A percentile compares a stretch with the other conserved stretches of the same genome.
Conservation (phyloP, 352 stramenopile genomes). For the Phytophthora fragariae region DNA sequence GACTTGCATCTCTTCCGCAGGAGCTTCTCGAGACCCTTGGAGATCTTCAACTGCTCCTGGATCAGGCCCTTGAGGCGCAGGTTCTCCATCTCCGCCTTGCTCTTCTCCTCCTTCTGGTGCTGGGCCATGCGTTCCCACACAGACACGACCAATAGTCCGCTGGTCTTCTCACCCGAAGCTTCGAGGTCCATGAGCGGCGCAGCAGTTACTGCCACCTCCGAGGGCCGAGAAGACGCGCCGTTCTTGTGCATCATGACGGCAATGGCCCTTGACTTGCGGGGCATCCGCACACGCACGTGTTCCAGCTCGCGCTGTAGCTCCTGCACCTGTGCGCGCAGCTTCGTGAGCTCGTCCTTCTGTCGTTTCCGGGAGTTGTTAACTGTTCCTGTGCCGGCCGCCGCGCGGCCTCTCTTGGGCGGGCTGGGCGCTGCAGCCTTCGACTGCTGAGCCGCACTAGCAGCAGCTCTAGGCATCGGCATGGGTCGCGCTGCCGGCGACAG, state of each 20-base stretch:
- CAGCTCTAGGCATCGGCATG: constrained; percentile 5
- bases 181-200: constrained; percentile 28
- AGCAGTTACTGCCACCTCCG: constrained; percentile 19
- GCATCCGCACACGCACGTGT: constrained; percentile 42
- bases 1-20: constrained; percentile 63
- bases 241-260: constrained; percentile 8
- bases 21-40: constrained; percentile 63
- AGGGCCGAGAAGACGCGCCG: constrained; percentile 5
- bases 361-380: constrained; percentile 65
- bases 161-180: constrained; percentile 9
- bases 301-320: constrained; percentile 63
- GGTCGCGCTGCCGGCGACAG: constrained; percentile 19
- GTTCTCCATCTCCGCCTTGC: constrained; percentile 78
- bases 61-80: constrained; percentile 61
- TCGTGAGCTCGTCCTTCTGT: constrained; percentile 64
- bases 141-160: constrained; percentile 26
- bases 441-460: neutral
- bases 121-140: constrained; percentile 75
- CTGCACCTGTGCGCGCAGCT: constrained; percentile 60
- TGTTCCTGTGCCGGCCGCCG: neutral
- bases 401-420: constrained; percentile 26
- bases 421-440: constrained; percentile 4
- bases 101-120: constrained; percentile 74
- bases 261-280: constrained; percentile 16
- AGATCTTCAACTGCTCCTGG: constrained; percentile 65